Conservation (phyloP, 768 basidiomycete species). For the Hericium alpestre region DNA sequence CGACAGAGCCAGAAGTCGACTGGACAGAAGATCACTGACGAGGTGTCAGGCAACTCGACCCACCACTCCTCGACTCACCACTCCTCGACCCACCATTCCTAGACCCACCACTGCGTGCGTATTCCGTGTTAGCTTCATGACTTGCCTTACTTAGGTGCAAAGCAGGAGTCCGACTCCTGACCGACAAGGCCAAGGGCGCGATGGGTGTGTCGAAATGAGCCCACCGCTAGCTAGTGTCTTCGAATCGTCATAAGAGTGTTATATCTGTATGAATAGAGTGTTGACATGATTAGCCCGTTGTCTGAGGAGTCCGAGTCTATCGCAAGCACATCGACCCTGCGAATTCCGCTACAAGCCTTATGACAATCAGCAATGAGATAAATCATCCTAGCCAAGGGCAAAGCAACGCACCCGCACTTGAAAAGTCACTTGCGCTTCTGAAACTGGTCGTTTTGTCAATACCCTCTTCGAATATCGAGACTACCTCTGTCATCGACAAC, state of each 20-base stretch:
- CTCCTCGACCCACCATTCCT: constrained; percentile 3
- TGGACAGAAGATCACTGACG: constrained; percentile 39
- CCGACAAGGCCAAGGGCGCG: no score
- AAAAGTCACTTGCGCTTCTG: no score
- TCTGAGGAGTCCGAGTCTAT: neutral
- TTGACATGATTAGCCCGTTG: neutral
- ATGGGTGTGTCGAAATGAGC: neutral
- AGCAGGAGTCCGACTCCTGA: neutral
- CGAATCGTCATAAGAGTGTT: neutral
- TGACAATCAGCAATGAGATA: neutral
- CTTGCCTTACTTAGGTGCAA: neutral
- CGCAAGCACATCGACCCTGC: neutral
- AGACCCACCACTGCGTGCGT: constrained; percentile 33
- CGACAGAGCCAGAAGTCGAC: constrained; percentile 40
- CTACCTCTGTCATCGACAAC: no score
- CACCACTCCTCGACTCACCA: no score
- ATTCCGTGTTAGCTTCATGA: neutral
- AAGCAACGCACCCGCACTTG: constrained; percentile 44
- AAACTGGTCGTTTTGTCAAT: no score
- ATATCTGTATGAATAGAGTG: neutral
- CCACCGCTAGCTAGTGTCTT: neutral
- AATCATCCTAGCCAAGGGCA: neutral
- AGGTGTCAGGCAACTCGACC: constrained; percentile 34
- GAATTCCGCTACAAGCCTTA: neutral
- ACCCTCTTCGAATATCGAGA: no score